Conservation (phyloP, 192 early-diverging fungal species). For the Umbelopsis sp. region DNA sequence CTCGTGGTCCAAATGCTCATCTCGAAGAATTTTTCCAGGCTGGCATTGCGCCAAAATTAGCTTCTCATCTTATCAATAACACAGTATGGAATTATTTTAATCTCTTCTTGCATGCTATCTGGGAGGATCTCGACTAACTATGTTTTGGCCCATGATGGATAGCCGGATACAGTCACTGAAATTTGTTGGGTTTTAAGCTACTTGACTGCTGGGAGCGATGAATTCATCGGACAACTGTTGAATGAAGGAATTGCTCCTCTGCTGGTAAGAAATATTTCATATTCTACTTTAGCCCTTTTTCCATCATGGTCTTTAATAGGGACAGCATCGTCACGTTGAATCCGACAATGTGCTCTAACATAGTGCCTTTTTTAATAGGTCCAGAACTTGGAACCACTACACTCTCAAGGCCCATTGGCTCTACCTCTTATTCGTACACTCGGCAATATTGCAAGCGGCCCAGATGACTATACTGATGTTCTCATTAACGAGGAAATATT, state of each 20-base stretch:
- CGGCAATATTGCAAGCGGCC: slow-evolving; percentile 68
- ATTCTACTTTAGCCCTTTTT: not conserved
- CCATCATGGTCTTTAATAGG: too few species aligned
- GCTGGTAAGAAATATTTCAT: slow-evolving; percentile 25
- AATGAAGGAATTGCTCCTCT: slow-evolving; percentile 36
- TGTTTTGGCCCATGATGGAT: not conserved
- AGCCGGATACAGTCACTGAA: slow-evolving; percentile 59
- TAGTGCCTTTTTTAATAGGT: slow-evolving; percentile 29
- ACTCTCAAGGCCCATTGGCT: slow-evolving; percentile 36
- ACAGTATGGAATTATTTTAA: slow-evolving; percentile 20
- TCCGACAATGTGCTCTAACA: not conserved
- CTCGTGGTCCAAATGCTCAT: slow-evolving; percentile 59
- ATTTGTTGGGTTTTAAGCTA: slow-evolving; percentile 69
- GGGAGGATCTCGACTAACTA: not conserved
- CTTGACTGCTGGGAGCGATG: slow-evolving; percentile 54
- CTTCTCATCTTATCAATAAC: slow-evolving; percentile 50
- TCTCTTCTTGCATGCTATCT: not conserved
- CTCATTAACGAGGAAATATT: slow-evolving; percentile 52
- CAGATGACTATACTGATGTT: slow-evolving; percentile 57
- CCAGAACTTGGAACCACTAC: slow-evolving; percentile 39
- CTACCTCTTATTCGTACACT: slow-evolving; percentile 67
- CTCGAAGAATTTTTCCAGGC: slow-evolving; percentile 53
- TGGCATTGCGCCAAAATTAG: slow-evolving; percentile 45
- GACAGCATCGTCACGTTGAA: too few species aligned
- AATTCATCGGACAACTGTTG: slow-evolving; percentile 47